Evolutionary conservation across 768 basidiomycete species (phyloP), one percentile per base, ranked within the genome.

Genomic region (Leccinellum rugosiceps): DNA sequence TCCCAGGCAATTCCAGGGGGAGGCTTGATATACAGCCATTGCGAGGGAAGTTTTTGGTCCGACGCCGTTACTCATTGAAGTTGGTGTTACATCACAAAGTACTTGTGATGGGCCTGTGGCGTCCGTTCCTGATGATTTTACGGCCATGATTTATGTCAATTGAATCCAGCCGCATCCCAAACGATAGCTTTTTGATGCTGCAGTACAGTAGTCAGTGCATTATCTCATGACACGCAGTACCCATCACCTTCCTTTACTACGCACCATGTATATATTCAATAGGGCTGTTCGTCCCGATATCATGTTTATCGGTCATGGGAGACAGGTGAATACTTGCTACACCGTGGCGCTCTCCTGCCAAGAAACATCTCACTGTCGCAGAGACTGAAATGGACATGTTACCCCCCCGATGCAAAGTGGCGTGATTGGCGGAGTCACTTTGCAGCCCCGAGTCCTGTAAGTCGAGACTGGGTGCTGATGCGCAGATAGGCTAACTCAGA

Each of bases 1-100:
- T 8, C 15, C 35, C 58, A 91, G 93, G 68, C 98, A 98, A 69
- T 94, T 84, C 44, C 23, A 15, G 44, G 44, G 43, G 23, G 21
- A 23, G 23, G 6, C 21, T 45, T 23, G 25, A 25, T 43, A 43
- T 43, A 23, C 14, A 4, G 44, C 21, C 44, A 23, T 45, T 45
- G 44, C 21, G 7, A 7, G 17, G 14, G 38, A 41, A 41, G 7
- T 15, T 41, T n/a, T 8, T n/a, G 15, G 8, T 45, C 21, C 44
- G 4, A 15, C n/a, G 17, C 21, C 23, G 8, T 23, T 23, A 44
- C 43, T 43, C 35, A 17, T n/a, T n/a, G n/a, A 35, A 35, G 8
- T n/a, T n/a, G n/a, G 17, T 38, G 38, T 38, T 38, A 38, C 38
- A 38, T 38, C 38, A 35, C 17, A 38, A n/a, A n/a, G 2, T 38